Base-by-base conservation (phyloP, 2,329 filamentous ascomycete genomes). In the Graphium sp. region DNA sequence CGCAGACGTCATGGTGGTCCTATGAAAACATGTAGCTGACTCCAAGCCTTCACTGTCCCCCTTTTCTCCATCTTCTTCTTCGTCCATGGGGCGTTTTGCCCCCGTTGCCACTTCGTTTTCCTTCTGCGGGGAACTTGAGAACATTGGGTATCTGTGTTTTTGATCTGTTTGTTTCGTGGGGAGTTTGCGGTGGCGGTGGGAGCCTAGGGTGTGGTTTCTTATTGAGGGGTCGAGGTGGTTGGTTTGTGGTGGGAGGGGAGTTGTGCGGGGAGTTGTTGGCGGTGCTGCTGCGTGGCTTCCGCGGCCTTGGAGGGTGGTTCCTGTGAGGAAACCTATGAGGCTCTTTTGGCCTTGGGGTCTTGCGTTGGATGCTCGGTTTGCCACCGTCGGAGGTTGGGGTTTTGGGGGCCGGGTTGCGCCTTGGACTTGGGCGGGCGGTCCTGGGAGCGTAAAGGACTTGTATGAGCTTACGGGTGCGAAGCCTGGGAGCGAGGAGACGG, bases 391-490 rank as follows among this genome's bases (percentile, higher is more conserved):
- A 9, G 37, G 31, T 10, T 32, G 37, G 9, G 37, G 38, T 3
- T 39, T 42, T 13, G 42, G 35, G 16, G 10, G 13, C 21, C 22
- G 22, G 31, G 28, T 29, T 35, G 28, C 28, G 30, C 35, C 31
- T 34, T 36, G 21, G 32, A 33, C 24, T 33, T 26, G 28, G 29
- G 40, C 39, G 38, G 11, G 54, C 47, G 1, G 47, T 47, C 16
- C 45, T 33, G 12, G 60, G 43, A 7, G 45, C 49, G n/a, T n/a
- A n/a, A n/a, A n/a, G 3, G 52, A 48, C 29, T 60, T 61, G 37
- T 74, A 69, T 13, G 62, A 53, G 7, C 61, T 60, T 3, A 72
- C 69, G 7, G 66, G 67, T n/a, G 66, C 68, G 37, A 81, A 80
- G 0, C 67, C 71, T 0, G 62, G 53, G 7, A 66, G 49, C 17